These are phyloP conservation scores for Falciphora oryzae DNA, from an alignment of 2,329 filamentous ascomycete species.

Conservation along the genomic window DNA sequence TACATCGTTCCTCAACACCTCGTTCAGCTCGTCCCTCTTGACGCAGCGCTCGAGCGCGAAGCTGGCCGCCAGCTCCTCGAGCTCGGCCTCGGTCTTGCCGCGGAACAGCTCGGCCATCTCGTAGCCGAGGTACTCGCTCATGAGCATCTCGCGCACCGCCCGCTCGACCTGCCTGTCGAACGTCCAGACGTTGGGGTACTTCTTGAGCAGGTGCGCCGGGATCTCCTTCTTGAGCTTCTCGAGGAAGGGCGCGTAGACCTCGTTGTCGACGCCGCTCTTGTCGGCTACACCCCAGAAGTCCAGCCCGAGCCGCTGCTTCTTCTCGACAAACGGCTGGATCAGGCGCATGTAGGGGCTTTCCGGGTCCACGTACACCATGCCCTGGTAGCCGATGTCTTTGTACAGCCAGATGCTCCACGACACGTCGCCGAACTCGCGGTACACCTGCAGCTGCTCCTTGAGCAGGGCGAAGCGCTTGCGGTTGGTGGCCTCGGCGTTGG, in stretches of 20 bases:
- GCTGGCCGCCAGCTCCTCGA: slow-evolving; percentile 45
- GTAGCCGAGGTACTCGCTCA: slow-evolving; percentile 44
- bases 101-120: slow-evolving; percentile 52
- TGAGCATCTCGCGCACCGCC: slow-evolving; percentile 30
- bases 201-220: slow-evolving; percentile 33
- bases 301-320: slow-evolving; percentile 44
- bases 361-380: slow-evolving; percentile 41
- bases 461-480: slow-evolving; percentile 30
- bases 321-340: slow-evolving; percentile 44
- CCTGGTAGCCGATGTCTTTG: slow-evolving; percentile 35
- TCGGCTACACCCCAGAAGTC: slow-evolving; percentile 44
- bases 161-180: slow-evolving; percentile 45
- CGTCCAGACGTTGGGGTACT: slow-evolving; percentile 44
- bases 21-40: slow-evolving; percentile 44
- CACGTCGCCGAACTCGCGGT: slow-evolving; percentile 20
- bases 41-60: slow-evolving; percentile 51
- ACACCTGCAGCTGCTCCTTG: slow-evolving; percentile 28
- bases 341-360: slow-evolving; percentile 40
- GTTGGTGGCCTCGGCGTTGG: slow-evolving; percentile 30
- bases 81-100: slow-evolving; percentile 41
- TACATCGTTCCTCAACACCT: slow-evolving; percentile 29
- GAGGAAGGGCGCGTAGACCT: slow-evolving; percentile 33
- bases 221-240: slow-evolving; percentile 38
- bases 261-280: slow-evolving; percentile 24
- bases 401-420: slow-evolving; percentile 19